Evolutionary conservation across 805 yeast species (phyloP), one percentile per base, ranked within the genome.

Genomic region (Saccharomycopsis selenospora): DNA sequence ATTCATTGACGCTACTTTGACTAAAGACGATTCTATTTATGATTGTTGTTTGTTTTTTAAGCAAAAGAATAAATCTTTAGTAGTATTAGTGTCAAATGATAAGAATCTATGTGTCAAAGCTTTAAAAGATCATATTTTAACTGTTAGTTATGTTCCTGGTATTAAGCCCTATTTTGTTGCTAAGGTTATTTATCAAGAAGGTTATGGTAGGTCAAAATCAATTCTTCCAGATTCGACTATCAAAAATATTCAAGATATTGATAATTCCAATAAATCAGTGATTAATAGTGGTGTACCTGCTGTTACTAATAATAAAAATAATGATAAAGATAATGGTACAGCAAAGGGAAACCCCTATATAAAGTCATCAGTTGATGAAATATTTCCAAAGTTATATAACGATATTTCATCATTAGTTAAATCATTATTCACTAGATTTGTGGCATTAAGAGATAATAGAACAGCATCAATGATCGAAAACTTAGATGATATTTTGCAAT

Each of bases 91-190:
- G 51, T 82, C 96, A 0, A 85, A 90, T 60, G 97, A 90, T 61
- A 83, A 80, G 56, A 90, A 89, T 60, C 68, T 90, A 6, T 87
- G 96, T 61, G 62, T 77, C 53, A 85, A 84, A 61, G 95, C 96
- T 0, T 64, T 88, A 41, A 64, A 82, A 2, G 80, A 86, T 57
- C 80, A 70, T 2, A 60, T 85, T 0, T 63, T 79, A 40, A 87
- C 95, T 0, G 80, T 88, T 0, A 73, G 78, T 13, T 76, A 59
- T 51, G 59, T 72, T n/a, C 52, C 60, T 7, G 65, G 59, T 7
- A 73, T 78, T 79, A 66, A 65, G 7, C 73, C 76, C 0, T 55
- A 60, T 11, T 46, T 69, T 24, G 75, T 78, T 14, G 73, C 73
- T 0, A 57, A 64, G 18, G 69, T 62, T 13, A 63, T 76, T 1